Percentiles rank a stretch among this genome's conserved stretches.
Evolutionary conservation across 495 filamentous ascomycete species (phyloP).

Genomic region (Annulohypoxylon stygium): DNA sequence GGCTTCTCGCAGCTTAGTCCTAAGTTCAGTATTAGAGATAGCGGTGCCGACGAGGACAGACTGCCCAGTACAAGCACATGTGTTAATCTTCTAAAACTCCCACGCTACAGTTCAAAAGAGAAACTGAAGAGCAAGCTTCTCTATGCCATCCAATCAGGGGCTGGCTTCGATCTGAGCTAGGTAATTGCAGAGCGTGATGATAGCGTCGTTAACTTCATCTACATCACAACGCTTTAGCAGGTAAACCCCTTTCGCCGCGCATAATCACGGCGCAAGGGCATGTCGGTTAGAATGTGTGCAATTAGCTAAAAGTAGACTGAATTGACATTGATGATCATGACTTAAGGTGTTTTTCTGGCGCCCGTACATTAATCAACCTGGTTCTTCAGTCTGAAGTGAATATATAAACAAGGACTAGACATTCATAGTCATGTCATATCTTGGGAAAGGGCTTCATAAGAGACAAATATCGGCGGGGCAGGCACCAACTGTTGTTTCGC

Average conservation of each 20-base stretch:
- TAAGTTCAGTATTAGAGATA: conserved; percentile 89
- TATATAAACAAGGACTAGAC: background rate
- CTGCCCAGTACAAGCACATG: conserved; percentile 97
- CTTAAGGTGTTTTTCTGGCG: background rate
- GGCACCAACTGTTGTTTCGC: background rate
- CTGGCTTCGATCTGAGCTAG: conserved; percentile 93
- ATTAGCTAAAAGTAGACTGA: conserved; percentile 15
- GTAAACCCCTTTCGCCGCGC: background rate
- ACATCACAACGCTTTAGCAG: background rate
- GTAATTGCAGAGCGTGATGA: background rate
- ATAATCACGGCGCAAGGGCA: background rate
- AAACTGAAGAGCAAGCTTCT: conserved; percentile 81
- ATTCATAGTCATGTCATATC: background rate
- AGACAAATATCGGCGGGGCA: background rate
- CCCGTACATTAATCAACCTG: background rate
- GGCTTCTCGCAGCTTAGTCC: conserved; percentile 91
- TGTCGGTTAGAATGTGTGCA: conserved; percentile 10
- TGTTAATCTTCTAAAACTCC: conserved; percentile 94
- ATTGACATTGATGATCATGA: conserved; percentile 3
- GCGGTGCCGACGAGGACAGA: conserved; percentile 79
- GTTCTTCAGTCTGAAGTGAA: background rate
- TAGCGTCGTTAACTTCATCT: background rate
- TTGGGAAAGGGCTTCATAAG: background rate
- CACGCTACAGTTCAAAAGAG: conserved; percentile 75
- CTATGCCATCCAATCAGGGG: conserved; percentile 91